Percentiles rank a stretch among this genome's conserved stretches.
These are phyloP conservation scores for Scenedesmus sp. DNA, from an alignment of 163 green algal genomes.

Conservation along the genomic window DNA sequence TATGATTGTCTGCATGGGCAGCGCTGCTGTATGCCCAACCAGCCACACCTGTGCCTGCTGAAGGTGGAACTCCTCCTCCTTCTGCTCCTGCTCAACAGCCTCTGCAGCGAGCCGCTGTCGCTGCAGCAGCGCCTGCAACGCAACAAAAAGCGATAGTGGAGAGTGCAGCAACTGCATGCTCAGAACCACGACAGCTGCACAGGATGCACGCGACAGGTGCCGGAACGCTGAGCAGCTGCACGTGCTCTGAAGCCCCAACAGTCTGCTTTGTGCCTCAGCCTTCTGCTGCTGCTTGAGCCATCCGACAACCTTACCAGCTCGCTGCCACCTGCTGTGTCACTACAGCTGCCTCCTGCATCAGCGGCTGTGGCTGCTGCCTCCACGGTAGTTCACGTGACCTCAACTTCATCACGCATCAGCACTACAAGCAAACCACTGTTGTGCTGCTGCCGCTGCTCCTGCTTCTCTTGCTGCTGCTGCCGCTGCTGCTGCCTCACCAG, in stretches of 20 bases:
- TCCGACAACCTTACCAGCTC: no score
- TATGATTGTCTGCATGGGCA: no score
- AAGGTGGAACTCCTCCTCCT: conserved; percentile 92
- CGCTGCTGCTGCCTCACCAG: conserved; percentile 63
- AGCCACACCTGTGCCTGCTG: conserved; percentile 55
- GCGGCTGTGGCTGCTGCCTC: neutral
- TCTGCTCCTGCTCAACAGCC: conserved; percentile 89
- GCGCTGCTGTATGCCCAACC: no score
- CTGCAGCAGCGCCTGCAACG: conserved; percentile 70
- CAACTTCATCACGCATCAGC: no score
- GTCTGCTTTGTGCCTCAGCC: no score
- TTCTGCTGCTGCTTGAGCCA: no score
- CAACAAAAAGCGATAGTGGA: neutral
- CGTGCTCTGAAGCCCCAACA: no score
- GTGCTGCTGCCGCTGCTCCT: neutral
- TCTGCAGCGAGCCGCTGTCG: conserved; percentile 85
- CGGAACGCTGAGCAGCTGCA: no score
- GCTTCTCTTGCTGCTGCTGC: neutral
- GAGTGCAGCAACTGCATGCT: neutral
- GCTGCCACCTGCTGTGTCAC: no score
- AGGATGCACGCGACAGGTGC: no score
- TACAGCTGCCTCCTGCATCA: neutral
- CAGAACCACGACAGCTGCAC: neutral
- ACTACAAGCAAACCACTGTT: neutral
- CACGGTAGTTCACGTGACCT: no score